A percentile compares a stretch with the other conserved stretches of the same genome.
phyloP scores from a whole-genome alignment of 1,139 yeast genomes.

The Yamadazyma atlantica region DNA sequence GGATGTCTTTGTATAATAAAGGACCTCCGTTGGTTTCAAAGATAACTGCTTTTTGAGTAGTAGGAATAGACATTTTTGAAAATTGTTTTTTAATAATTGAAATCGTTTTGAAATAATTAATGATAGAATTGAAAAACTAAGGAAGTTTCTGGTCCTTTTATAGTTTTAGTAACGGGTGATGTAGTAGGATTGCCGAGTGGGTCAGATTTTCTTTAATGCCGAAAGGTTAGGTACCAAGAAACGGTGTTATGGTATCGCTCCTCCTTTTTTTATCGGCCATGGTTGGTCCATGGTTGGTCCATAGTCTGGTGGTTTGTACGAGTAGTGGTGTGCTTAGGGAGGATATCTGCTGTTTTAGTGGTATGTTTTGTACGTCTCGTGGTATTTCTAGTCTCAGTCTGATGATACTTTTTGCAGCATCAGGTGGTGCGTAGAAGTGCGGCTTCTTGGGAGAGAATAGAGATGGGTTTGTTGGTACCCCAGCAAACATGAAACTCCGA shows the following conservation, averaged over 20 bases:
- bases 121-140: background rate
- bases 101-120: too few species aligned
- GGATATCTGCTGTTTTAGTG: background rate
- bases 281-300: too few species aligned
- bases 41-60: conserved; percentile 39
- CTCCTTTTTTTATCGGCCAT: too few species aligned
- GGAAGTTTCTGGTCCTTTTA: conserved; percentile 5
- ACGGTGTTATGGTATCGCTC: too few species aligned
- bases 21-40: conserved; percentile 42
- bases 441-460: background rate
- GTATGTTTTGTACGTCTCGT: background rate
- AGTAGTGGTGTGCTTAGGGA: too few species aligned
- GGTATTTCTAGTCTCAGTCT: background rate
- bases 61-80: conserved; percentile 29
- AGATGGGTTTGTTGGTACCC: too few species aligned
- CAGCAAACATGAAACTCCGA: too few species aligned
- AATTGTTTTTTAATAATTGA: too few species aligned
- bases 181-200: too few species aligned
- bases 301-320: too few species aligned
- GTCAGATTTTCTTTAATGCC: too few species aligned
- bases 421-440: background rate
- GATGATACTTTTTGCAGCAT: background rate
- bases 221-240: too few species aligned
- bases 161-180: conserved; percentile 3
- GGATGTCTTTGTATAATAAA: conserved; percentile 58